Conservation (phyloP, 257 asterid species). For the Lycium barbarum region DNA sequence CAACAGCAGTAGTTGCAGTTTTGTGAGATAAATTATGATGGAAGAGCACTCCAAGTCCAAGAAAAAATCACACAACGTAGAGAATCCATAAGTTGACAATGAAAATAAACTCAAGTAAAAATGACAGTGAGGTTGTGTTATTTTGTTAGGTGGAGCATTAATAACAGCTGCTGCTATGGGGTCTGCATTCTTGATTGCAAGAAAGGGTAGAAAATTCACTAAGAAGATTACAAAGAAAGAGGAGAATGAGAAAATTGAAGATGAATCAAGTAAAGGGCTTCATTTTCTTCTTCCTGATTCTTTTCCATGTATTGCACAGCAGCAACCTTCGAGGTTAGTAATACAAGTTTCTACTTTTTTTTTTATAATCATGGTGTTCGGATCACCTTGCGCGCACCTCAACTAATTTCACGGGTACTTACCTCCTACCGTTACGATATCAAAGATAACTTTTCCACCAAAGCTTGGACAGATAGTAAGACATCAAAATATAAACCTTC, state of each 20-base stretch:
- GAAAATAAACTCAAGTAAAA: slow-evolving; percentile 39
- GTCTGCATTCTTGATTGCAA: slow-evolving; percentile 37
- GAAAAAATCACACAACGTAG: background rate
- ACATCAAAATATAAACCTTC: no score
- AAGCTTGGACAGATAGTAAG: no score
- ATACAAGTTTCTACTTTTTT: no score
- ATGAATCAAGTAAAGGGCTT: slow-evolving; percentile 33
- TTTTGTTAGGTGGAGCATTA: slow-evolving; percentile 70
- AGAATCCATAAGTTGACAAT: slow-evolving; percentile 38
- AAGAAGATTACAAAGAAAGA: slow-evolving; percentile 28
- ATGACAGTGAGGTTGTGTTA: slow-evolving; percentile 54
- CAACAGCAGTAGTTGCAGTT: background rate
- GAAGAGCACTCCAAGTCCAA: background rate
- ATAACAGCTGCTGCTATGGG: slow-evolving; percentile 67
- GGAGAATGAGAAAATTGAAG: slow-evolving; percentile 31
- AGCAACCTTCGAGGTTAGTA: background rate
- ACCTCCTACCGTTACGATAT: no score
- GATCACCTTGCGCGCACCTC: no score
- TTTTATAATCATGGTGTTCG: no score
- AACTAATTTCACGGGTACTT: no score
- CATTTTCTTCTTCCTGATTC: slow-evolving; percentile 21
- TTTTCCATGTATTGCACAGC: background rate
- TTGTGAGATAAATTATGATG: background rate
- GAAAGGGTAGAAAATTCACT: slow-evolving; percentile 43
- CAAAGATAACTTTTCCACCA: no score